phyloP scores from a whole-genome alignment of 768 basidiomycete species.

The Jaapia argillacea region DNA sequence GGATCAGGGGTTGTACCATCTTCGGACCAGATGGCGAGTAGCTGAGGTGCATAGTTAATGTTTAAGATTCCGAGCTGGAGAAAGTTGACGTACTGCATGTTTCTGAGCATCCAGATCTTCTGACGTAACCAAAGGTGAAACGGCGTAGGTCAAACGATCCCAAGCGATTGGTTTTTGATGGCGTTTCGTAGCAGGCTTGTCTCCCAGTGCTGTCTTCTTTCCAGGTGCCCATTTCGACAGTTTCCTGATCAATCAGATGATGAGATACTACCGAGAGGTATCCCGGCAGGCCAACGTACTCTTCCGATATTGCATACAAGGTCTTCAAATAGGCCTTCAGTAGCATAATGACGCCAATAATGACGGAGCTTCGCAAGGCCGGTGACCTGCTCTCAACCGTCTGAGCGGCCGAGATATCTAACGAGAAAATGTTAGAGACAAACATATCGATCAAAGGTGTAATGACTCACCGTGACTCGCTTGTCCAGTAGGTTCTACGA shows the following conservation, averaged over 20 bases:
- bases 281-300: slow-evolving; percentile 42
- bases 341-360: slow-evolving; percentile 78
- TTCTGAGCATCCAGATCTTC: slow-evolving; percentile 58
- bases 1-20: slow-evolving; percentile 66
- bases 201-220: slow-evolving; percentile 87
- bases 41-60: no score
- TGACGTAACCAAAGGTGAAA: slow-evolving; percentile 43
- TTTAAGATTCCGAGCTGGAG: no score
- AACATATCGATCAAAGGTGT: no score
- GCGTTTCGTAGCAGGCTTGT: slow-evolving; percentile 63
- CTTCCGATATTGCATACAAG: slow-evolving; percentile 82
- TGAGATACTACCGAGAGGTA: not conserved
- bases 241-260: slow-evolving; percentile 46
- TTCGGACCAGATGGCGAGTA: slow-evolving; percentile 74
- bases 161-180: slow-evolving; percentile 58
- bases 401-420: not conserved
- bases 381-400: slow-evolving; percentile 12
- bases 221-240: slow-evolving; percentile 78
- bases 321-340: slow-evolving; percentile 80
- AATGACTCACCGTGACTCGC: no score
- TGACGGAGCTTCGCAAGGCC: slow-evolving; percentile 58
- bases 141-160: slow-evolving; percentile 65
- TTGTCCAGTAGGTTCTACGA: no score
- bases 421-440: no score
- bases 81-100: slow-evolving; percentile 51